Evolutionary conservation across 2,329 filamentous ascomycete species (phyloP).

Genomic region (Bipolaris victoriae): DNA sequence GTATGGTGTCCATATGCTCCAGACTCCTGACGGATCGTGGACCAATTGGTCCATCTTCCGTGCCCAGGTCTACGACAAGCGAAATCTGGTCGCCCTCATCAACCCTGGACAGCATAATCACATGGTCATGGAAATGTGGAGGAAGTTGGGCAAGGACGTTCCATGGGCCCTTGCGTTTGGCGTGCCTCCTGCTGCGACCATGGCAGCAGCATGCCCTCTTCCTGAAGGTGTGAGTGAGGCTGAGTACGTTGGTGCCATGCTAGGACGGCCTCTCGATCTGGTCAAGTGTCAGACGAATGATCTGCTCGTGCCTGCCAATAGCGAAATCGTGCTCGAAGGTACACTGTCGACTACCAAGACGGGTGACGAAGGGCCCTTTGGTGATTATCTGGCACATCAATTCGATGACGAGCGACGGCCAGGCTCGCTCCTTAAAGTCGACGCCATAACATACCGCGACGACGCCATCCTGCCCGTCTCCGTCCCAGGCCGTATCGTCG

Average conservation of each 20-base stretch:
- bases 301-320: neutral
- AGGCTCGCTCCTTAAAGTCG: neutral
- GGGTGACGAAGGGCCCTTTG: neutral
- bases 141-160: neutral
- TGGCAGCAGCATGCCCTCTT: constrained; percentile 1
- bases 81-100: neutral
- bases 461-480: neutral
- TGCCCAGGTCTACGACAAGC: neutral
- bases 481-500: neutral
- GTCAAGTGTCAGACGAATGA: neutral
- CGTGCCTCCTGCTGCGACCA: neutral
- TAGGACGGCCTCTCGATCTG: neutral
- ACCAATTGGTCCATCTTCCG: neutral
- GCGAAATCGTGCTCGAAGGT: neutral
- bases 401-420: constrained; percentile 1
- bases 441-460: neutral
- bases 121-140: neutral
- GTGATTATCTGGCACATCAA: constrained; percentile 2
- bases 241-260: neutral
- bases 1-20: neutral
- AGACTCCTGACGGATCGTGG: neutral
- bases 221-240: neutral
- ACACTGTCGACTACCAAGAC: neutral
- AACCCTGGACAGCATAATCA: constrained; percentile 1
- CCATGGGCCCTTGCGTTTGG: constrained; percentile 1